These are phyloP conservation scores for Hymenoscyphus scutula DNA, from an alignment of 2,329 filamentous ascomycete species.

Conservation along the genomic window DNA sequence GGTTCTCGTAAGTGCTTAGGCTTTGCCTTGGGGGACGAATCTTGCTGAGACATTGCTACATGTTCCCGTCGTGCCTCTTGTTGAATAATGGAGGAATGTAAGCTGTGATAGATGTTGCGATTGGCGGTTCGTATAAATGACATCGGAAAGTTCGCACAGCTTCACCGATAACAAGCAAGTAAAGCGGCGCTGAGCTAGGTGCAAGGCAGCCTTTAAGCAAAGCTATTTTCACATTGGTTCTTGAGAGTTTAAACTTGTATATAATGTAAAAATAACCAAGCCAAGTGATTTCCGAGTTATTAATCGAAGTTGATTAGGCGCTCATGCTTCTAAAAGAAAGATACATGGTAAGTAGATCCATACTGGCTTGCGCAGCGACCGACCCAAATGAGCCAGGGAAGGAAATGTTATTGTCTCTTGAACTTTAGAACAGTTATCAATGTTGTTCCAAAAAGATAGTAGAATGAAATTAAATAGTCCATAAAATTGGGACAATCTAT, in stretches of 20 bases:
- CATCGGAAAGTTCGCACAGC: not conserved
- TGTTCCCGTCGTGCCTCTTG: slow-evolving; percentile 14
- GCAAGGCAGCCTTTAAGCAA: no score
- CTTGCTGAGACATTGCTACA: slow-evolving; percentile 27
- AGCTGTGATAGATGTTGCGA: slow-evolving; percentile 1
- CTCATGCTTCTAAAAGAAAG: no score
- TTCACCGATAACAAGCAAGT: not conserved
- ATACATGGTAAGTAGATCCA: no score
- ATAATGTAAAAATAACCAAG: no score
- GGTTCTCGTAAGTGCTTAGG: slow-evolving; percentile 56
- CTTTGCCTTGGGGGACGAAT: slow-evolving; percentile 37
- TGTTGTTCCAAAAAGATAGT: not conserved
- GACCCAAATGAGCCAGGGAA: not conserved
- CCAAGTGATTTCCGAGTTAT: no score
- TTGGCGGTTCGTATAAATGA: slow-evolving; percentile 5
- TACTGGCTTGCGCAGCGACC: no score
- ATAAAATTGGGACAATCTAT: not conserved
- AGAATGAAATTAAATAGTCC: not conserved
- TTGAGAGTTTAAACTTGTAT: no score
- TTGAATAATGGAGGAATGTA: slow-evolving; percentile 8
- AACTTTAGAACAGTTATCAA: not conserved
- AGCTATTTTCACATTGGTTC: no score
- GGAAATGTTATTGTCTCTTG: no score
- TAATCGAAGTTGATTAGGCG: no score
- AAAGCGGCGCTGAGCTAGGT: not conserved